phyloP scores from a whole-genome alignment of 768 basidiomycete species.

The Boletus subparvulus region DNA sequence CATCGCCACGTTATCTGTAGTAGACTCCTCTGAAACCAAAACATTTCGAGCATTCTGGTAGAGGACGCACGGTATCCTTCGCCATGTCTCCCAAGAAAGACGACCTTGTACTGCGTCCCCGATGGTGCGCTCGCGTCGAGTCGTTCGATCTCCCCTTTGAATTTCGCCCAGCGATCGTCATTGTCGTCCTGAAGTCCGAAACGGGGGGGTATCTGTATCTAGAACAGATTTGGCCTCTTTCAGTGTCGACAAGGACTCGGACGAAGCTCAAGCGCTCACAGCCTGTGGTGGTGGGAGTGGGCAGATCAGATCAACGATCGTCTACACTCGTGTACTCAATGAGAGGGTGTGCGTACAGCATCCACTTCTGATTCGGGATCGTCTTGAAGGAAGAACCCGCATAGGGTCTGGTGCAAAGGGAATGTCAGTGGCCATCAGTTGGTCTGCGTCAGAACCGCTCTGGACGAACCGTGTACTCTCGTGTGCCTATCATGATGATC shows the following conservation, averaged over 20 bases:
- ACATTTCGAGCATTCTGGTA: background rate
- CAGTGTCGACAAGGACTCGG: background rate
- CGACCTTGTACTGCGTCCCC: conserved; percentile 53
- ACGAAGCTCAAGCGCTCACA: conserved; percentile 8
- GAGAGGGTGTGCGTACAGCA: conserved; percentile 6
- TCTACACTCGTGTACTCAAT: background rate
- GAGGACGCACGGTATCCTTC: conserved; percentile 65
- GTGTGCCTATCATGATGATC: conserved; percentile 5
- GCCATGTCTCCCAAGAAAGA: conserved; percentile 70
- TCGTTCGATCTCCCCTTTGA: conserved; percentile 39
- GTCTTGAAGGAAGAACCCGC: conserved; percentile 21
- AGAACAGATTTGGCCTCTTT: background rate
- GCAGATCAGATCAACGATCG: background rate
- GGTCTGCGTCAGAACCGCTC: background rate
- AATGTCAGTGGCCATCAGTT: background rate
- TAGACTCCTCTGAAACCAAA: conserved; percentile 38
- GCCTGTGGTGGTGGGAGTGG: conserved; percentile 2
- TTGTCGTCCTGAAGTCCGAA: conserved; percentile 61
- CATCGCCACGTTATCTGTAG: conserved; percentile 74
- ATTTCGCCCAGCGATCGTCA: conserved; percentile 48
- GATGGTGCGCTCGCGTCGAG: conserved; percentile 44
- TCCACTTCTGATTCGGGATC: conserved; percentile 14
- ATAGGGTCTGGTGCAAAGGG: conserved; percentile 2
- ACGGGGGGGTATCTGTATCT: conserved; percentile 60
- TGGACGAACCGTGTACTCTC: conserved; percentile 19